Percentiles rank a stretch among this genome's conserved stretches.
These are phyloP conservation scores for Paraphaeosphaeria sporulosa DNA, from an alignment of 2,329 filamentous ascomycete genomes.

Conservation along the genomic window DNA sequence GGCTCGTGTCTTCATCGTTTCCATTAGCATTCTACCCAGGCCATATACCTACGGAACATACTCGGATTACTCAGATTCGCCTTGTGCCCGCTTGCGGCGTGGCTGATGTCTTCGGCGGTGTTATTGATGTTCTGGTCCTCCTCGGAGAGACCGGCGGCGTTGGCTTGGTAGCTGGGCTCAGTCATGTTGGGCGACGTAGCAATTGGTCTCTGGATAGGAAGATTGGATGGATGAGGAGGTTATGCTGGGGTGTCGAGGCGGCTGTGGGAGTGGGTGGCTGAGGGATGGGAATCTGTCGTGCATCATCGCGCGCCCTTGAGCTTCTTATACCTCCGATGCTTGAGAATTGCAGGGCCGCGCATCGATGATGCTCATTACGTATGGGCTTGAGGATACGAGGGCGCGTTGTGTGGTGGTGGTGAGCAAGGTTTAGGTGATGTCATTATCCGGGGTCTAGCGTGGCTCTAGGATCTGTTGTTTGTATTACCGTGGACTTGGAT, in stretches of 20 bases:
- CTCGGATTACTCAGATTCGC: conserved; percentile 58
- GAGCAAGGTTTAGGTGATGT: background rate
- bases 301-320: background rate
- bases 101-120: conserved; percentile 22
- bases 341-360: background rate
- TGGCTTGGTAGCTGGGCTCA: conserved; percentile 18
- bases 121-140: conserved; percentile 26
- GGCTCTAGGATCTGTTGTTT: too few species aligned
- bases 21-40: too few species aligned
- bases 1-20: conserved; percentile 5
- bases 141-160: conserved; percentile 21
- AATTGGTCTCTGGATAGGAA: too few species aligned
- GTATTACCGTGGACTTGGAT: too few species aligned
- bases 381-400: background rate
- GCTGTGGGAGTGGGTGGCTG: too few species aligned
- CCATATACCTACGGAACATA: too few species aligned
- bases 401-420: background rate
- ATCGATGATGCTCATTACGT: background rate
- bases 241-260: too few species aligned
- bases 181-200: too few species aligned
- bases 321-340: background rate
- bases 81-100: conserved; percentile 51
- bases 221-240: too few species aligned
- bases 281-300: too few species aligned
- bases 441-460: background rate